Evolutionary conservation across 305 asterid genomes (phyloP).

Genomic region (Petunia hybrid): DNA sequence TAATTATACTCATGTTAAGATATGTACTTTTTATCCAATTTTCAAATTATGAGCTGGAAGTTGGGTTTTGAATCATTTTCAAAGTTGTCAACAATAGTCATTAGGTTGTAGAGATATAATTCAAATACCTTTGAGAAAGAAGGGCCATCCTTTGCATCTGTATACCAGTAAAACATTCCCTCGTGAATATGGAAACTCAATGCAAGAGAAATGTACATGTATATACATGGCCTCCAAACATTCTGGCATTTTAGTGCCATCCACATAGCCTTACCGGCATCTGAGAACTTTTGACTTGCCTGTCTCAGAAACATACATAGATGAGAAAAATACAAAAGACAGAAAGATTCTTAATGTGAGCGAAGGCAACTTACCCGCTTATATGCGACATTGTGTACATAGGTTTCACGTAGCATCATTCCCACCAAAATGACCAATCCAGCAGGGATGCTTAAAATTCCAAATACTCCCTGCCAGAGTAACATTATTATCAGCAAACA

Average conservation of each 20-base stretch:
- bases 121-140: constrained; percentile 60
- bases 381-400: constrained; percentile 51
- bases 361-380: constrained; percentile 35
- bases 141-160: constrained; percentile 67
- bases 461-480: constrained; percentile 61
- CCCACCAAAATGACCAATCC: constrained; percentile 65
- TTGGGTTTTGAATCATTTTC: constrained; percentile 12
- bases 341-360: background rate
- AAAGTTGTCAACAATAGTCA: background rate
- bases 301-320: constrained; percentile 35
- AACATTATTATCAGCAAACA: constrained; percentile 2
- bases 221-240: constrained; percentile 76
- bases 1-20: constrained; percentile 9
- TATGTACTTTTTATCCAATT: background rate
- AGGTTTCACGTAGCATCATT: constrained; percentile 56
- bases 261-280: constrained; percentile 69
- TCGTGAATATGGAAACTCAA: constrained; percentile 72
- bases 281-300: constrained; percentile 59
- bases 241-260: constrained; percentile 60
- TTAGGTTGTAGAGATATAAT: constrained; percentile 23
- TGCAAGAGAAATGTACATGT: constrained; percentile 71
- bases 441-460: constrained; percentile 69
- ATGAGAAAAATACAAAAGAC: constrained; percentile 1
- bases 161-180: constrained; percentile 80
- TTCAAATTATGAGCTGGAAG: constrained; percentile 2